Conservation (phyloP, 352 stramenopile genomes). For the Phytophthora meadii region DNA sequence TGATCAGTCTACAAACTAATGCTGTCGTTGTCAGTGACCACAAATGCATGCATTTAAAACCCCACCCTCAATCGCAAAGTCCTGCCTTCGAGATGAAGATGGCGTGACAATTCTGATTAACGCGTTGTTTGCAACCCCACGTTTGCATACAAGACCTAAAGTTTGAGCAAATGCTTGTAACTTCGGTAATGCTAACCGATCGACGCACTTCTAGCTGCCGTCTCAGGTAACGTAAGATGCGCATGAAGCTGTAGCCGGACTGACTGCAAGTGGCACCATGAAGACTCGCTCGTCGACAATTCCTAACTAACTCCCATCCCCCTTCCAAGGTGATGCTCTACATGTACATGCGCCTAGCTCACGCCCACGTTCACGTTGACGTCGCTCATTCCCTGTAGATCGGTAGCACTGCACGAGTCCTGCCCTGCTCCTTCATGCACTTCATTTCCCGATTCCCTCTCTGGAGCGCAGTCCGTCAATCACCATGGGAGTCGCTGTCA, state of each 20-base stretch:
- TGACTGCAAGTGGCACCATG: background rate
- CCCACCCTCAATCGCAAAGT: no score
- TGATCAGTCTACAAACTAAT: no score
- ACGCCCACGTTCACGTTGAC: background rate
- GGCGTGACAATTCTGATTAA: background rate
- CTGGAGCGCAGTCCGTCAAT: slow-evolving; percentile 11
- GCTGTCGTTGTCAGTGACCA: no score
- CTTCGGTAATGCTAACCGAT: background rate
- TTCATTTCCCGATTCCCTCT: slow-evolving; percentile 32
- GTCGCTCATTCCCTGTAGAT: background rate
- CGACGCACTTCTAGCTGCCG: background rate
- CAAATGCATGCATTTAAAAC: no score
- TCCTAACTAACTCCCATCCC: background rate
- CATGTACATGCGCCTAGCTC: background rate
- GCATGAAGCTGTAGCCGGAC: background rate
- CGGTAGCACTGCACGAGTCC: slow-evolving; percentile 12
- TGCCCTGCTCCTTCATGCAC: no score
- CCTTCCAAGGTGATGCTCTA: no score
- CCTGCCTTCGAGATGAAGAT: no score
- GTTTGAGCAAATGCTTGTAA: background rate
- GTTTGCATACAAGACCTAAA: background rate
- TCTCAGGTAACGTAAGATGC: background rate
- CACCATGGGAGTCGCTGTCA: slow-evolving; percentile 27
- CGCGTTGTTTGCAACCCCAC: background rate
- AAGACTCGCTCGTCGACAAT: background rate